These are phyloP conservation scores for Fusarium duplospermum DNA, from an alignment of 2,329 filamentous ascomycete genomes.

Conservation along the genomic window DNA sequence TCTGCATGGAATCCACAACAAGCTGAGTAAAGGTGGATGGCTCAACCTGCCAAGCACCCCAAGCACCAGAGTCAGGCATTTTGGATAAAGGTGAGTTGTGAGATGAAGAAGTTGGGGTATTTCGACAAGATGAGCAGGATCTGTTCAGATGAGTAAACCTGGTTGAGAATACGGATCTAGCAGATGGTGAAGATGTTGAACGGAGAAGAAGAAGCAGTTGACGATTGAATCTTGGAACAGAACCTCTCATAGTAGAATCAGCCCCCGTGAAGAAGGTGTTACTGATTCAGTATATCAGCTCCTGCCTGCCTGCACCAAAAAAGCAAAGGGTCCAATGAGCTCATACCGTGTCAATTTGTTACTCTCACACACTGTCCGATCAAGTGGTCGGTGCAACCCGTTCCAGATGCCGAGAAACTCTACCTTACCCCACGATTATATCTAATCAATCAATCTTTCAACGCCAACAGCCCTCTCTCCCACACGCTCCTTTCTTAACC, in stretches of 20 bases:
- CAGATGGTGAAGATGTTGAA: not conserved
- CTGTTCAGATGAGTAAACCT: not conserved
- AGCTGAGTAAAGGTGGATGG: constrained; percentile 58
- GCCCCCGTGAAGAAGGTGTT: not conserved
- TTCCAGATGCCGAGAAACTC: constrained; percentile 7
- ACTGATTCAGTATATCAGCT: not conserved
- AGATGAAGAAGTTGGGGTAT: not conserved
- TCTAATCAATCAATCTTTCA: constrained; percentile 52
- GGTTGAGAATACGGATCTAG: not conserved
- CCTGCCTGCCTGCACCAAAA: not conserved
- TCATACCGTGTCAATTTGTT: constrained; percentile 46
- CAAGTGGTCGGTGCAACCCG: not conserved
- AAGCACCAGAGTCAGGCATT: constrained; percentile 47
- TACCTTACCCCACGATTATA: constrained; percentile 40
- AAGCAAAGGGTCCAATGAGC: constrained; percentile 45
- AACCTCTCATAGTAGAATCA: constrained; percentile 29
- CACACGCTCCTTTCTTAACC: not conserved
- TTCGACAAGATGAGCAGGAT: constrained; percentile 36
- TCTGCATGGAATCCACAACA: constrained; percentile 84
- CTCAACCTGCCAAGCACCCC: constrained; percentile 56
- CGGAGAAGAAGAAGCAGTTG: not conserved
- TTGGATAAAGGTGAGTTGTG: constrained; percentile 5
- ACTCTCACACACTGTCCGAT: constrained; percentile 29
- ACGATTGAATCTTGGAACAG: constrained; percentile 14
- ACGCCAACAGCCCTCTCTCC: constrained; percentile 21